These are phyloP conservation scores for Hansfordia pulvinata DNA, from an alignment of 2,329 filamentous ascomycete genomes.

Conservation along the genomic window DNA sequence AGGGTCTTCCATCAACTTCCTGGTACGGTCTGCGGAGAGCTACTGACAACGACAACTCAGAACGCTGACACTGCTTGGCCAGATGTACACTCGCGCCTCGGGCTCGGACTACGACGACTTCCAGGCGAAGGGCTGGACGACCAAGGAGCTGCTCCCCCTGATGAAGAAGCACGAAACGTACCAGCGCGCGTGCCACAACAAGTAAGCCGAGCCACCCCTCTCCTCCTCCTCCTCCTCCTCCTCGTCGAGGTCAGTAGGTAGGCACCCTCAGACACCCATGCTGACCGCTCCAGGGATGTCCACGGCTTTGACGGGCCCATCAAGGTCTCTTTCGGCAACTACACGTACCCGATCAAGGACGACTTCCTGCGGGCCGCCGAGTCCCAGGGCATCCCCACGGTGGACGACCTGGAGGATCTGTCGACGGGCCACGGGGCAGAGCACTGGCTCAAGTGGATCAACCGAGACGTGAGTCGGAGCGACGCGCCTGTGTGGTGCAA, in stretches of 20 bases:
- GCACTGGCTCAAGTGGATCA: conserved; percentile 82
- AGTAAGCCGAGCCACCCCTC: too few relatives aligned
- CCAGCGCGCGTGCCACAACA: conserved; percentile 49
- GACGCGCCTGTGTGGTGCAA: neutral
- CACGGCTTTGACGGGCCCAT: conserved; percentile 72
- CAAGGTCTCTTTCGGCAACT: conserved; percentile 71
- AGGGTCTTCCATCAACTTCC: conserved; percentile 65
- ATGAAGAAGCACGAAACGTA: conserved; percentile 78
- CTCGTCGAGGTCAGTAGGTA: neutral
- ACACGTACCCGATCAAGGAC: conserved; percentile 70
- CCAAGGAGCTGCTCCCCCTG: conserved; percentile 59
- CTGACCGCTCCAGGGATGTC: conserved; percentile 32
- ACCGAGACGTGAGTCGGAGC: conserved; percentile 34
- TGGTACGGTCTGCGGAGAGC: conserved; percentile 32
- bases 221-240: too few relatives aligned
- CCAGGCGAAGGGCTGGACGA: conserved; percentile 67
- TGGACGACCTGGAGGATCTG: conserved; percentile 66
- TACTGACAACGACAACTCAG: too few relatives aligned
- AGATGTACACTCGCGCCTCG: conserved; percentile 63
- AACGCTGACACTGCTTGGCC: too few relatives aligned
- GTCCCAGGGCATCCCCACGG: conserved; percentile 58
- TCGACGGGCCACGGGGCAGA: conserved; percentile 57
- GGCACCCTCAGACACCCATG: conserved; percentile 12
- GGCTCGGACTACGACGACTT: conserved; percentile 68
- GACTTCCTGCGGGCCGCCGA: conserved; percentile 64